Percentiles rank a stretch among this genome's conserved stretches.
Conservation (phyloP, 2,329 filamentous ascomycete genomes). For the Trichoderma endophyticum region DNA sequence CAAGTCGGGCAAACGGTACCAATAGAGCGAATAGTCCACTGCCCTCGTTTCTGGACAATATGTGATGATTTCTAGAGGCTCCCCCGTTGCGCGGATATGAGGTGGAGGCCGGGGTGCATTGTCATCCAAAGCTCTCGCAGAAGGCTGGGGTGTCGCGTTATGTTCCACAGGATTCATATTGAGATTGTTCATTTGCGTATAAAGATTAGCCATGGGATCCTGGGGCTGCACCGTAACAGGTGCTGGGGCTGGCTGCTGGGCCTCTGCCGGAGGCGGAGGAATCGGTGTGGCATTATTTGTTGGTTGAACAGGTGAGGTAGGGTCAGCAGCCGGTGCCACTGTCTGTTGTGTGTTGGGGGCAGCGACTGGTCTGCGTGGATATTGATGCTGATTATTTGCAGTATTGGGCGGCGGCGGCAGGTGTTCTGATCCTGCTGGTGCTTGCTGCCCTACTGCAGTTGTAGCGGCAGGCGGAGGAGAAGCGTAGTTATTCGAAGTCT, state of each 20-base stretch:
- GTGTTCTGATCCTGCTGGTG: neutral
- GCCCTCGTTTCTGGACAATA: conserved; percentile 30
- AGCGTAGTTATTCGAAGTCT: neutral
- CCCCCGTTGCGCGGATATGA: conserved; percentile 22
- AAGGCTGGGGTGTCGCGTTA: neutral
- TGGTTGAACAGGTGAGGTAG: neutral
- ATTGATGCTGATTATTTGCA: neutral
- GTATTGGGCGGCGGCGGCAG: neutral
- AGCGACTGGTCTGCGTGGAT: neutral
- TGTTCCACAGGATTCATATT: neutral
- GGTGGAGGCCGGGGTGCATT: neutral
- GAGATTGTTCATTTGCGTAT: conserved; percentile 5
- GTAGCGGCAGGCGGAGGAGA: neutral
- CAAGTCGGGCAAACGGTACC: conserved; percentile 29
- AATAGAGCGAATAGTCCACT: conserved; percentile 32
- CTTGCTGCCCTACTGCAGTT: neutral
- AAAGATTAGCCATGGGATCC: neutral
- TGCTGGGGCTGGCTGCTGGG: neutral
- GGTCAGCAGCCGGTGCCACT: no score
- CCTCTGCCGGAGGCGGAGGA: neutral
- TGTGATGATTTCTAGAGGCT: conserved; percentile 24
- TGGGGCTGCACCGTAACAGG: neutral
- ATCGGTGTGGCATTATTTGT: neutral
- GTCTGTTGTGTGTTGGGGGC: neutral
- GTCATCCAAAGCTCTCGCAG: neutral